These are phyloP conservation scores for Exophiala aquamarina DNA, from an alignment of 2,329 filamentous ascomycete species.

Conservation along the genomic window DNA sequence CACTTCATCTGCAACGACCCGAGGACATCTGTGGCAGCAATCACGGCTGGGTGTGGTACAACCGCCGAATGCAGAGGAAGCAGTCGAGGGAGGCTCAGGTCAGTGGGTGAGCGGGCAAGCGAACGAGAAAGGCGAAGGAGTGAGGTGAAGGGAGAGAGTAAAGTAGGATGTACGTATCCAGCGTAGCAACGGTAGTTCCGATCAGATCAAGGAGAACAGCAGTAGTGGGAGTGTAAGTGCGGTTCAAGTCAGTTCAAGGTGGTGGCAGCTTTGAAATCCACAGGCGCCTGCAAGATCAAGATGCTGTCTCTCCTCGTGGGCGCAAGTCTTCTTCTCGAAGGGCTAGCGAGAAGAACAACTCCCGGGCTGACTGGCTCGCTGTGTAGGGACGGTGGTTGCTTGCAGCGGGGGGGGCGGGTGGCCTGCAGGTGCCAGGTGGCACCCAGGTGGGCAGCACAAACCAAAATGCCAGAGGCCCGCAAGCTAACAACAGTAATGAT, in stretches of 20 bases:
- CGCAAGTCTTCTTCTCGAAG: no score
- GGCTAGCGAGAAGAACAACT: no score
- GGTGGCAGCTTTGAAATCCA: slow-evolving; percentile 16
- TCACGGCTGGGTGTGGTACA: slow-evolving; percentile 14
- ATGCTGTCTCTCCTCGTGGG: neutral
- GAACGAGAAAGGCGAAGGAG: slow-evolving; percentile 1
- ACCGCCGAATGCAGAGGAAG: neutral
- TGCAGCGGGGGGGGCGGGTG: no score
- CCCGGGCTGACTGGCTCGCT: no score
- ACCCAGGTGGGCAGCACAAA: no score
- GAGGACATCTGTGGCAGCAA: slow-evolving; percentile 19
- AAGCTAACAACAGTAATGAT: no score
- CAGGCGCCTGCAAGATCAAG: slow-evolving; percentile 1
- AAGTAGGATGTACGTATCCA: slow-evolving; percentile 2
- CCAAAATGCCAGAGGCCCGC: no score
- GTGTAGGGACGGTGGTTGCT: no score
- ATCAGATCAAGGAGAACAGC: no score
- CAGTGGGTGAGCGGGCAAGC: neutral
- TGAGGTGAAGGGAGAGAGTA: slow-evolving; percentile 1
- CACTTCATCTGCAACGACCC: slow-evolving; percentile 28
- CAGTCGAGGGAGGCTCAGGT: neutral
- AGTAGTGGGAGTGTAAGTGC: neutral
- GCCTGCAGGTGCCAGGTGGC: no score
- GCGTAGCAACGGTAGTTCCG: slow-evolving; percentile 9
- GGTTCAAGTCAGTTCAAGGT: neutral